These are phyloP conservation scores for Candida neerlandica DNA, from an alignment of 1,139 yeast species.

Conservation along the genomic window DNA sequence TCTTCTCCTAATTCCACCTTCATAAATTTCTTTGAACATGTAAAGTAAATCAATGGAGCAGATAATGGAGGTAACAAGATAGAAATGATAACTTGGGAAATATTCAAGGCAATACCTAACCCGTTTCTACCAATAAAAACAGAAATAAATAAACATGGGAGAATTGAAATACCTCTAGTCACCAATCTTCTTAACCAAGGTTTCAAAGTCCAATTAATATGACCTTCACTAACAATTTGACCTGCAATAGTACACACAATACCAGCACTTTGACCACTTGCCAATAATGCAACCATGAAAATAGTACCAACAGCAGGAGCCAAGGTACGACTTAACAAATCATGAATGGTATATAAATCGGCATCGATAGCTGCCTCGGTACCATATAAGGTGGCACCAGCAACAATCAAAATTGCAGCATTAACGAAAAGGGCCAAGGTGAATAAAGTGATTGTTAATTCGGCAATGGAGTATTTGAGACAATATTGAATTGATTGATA, in stretches of 20 bases:
- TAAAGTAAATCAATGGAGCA: slow-evolving; percentile 77
- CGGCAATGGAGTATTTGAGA: slow-evolving; percentile 65
- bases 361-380: slow-evolving; percentile 70
- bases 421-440: slow-evolving; percentile 80
- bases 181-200: slow-evolving; percentile 79
- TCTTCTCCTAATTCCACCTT: slow-evolving; percentile 38
- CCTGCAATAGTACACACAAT: slow-evolving; percentile 88
- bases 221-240: slow-evolving; percentile 84
- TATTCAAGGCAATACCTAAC: slow-evolving; percentile 63
- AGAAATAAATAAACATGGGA: slow-evolving; percentile 71
- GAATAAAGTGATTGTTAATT: slow-evolving; percentile 64
- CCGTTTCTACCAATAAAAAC: slow-evolving; percentile 67
- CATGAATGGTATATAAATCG: slow-evolving; percentile 71
- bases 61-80: slow-evolving; percentile 72
- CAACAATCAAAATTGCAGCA: slow-evolving; percentile 71
- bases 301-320: slow-evolving; percentile 77
- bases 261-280: slow-evolving; percentile 83
- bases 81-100: slow-evolving; percentile 76
- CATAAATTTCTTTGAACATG: slow-evolving; percentile 67
- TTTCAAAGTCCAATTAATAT: slow-evolving; percentile 68
- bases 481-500: slow-evolving; percentile 65
- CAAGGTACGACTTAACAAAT: slow-evolving; percentile 54
- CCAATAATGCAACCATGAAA: slow-evolving; percentile 73
- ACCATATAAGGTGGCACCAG: slow-evolving; percentile 72
- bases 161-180: slow-evolving; percentile 69